Conservation (phyloP, 2,329 filamentous ascomycete genomes). For the Talaromyces sp. region DNA sequence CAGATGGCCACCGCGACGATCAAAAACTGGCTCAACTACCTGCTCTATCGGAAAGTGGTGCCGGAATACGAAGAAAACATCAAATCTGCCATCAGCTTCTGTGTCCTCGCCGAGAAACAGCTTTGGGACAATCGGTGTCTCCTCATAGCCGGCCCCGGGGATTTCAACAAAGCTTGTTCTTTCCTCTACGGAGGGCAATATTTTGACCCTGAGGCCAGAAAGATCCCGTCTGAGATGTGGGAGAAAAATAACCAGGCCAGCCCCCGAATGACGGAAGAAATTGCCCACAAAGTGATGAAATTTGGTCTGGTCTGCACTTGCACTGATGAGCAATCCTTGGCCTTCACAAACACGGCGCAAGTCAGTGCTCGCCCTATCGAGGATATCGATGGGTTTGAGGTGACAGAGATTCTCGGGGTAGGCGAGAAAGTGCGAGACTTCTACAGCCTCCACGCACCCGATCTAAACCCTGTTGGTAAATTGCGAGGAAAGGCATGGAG, state of each 20-base stretch:
- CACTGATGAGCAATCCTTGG: conserved; percentile 29
- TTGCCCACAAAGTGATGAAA: conserved; percentile 47
- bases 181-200: conserved; percentile 59
- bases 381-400: conserved; percentile 56
- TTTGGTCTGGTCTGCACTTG: conserved; percentile 47
- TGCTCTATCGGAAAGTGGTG: conserved; percentile 79
- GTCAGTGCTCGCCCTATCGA: conserved; percentile 34
- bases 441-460: conserved; percentile 39
- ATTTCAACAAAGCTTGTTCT: conserved; percentile 73
- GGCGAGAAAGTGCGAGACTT: conserved; percentile 42
- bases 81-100: conserved; percentile 59
- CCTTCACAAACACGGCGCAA: conserved; percentile 34
- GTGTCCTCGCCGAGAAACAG: conserved; percentile 62
- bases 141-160: conserved; percentile 58
- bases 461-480: conserved; percentile 49
- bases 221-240: conserved; percentile 28
- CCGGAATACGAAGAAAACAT: conserved; percentile 71
- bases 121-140: conserved; percentile 56
- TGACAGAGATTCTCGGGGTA: conserved; percentile 50
- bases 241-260: conserved; percentile 21
- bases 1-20: conserved; percentile 63
- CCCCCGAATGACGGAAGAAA: conserved; percentile 39
- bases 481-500: conserved; percentile 49
- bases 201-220: conserved; percentile 31
- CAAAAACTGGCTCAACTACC: conserved; percentile 82